Evolutionary conservation across 2,329 filamentous ascomycete species (phyloP), one percentile per base, ranked within the genome.

Genomic region (Ceratocystiopsis sp.): DNA sequence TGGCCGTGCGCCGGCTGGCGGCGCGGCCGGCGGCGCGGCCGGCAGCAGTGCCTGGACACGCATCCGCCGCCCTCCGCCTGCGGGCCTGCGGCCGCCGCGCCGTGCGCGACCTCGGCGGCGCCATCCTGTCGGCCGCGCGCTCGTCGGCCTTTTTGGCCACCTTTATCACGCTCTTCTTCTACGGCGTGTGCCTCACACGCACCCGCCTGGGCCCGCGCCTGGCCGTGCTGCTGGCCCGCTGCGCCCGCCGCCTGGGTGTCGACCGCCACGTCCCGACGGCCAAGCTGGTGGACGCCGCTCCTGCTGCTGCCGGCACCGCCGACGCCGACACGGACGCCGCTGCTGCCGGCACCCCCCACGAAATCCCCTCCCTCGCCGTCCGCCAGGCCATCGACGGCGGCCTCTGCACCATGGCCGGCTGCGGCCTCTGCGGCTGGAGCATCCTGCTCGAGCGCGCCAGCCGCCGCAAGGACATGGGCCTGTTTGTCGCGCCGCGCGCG

Each of bases 151-250:
- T 93, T 56, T 68, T 93, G 2, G 83, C 77, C 3, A 63, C 75
- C 0, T 93, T 89, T 58, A 80, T 93, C 50, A 66, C 75, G 1
- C 62, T 86, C 12, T 91, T 89, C 57, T 93, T 87, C 63, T 93
- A 93, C 56, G 78, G 80, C 25, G 80, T 93, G 4, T 93, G 85
- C 55, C 72, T 93, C 0, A 68, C 75, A 7, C 73, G 85, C 38
- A 86, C 78, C 1, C 70, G 82, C 12, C 47, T 91, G 8, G 84
- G 84, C 0, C 85, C 85, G 0, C 71, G 57, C 33, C 18, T 89
- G 13, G 21, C 21, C 8, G 21, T 21, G 21, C 21, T 21, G 21
- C 21, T 21, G 21, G 21, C 21, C 21, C 21, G 21, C 4, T 21
- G 21, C 21, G 8, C 4, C 21, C 21, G 21, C 4, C 21, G 21